phyloP scores from a whole-genome alignment of 1,139 yeast species.

The Protomyces inundatus region DNA sequence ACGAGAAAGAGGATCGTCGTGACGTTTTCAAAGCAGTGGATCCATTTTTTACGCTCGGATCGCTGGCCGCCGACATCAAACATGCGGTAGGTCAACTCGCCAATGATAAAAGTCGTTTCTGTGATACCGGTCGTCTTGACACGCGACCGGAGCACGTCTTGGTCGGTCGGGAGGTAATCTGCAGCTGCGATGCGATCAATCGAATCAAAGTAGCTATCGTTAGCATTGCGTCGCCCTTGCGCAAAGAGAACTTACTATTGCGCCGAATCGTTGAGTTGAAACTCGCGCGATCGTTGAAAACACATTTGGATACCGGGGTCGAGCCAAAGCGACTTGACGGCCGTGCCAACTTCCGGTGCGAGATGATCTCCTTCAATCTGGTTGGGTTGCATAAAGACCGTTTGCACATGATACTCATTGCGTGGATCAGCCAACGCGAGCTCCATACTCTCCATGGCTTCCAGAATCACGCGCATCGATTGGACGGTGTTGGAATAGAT shows the following conservation, averaged over 20 bases:
- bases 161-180: conserved; percentile 65
- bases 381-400: conserved; percentile 30
- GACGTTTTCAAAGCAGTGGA: conserved; percentile 88
- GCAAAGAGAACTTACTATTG: conserved; percentile 43
- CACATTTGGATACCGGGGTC: conserved; percentile 56
- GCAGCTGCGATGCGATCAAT: conserved; percentile 46
- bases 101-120: conserved; percentile 74
- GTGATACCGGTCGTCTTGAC: conserved; percentile 95
- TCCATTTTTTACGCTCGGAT: conserved; percentile 91
- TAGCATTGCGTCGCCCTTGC: not conserved
- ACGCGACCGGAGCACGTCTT: conserved; percentile 81
- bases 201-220: conserved; percentile 30
- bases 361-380: conserved; percentile 32
- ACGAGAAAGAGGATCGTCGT: conserved; percentile 86
- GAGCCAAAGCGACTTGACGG: conserved; percentile 46
- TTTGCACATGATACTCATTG: conserved; percentile 28
- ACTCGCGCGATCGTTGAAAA: conserved; percentile 63
- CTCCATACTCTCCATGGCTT: conserved; percentile 36
- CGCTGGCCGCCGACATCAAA: conserved; percentile 98
- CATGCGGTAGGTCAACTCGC: conserved; percentile 49
- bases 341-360: conserved; percentile 33
- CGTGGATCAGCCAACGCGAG: conserved; percentile 29
- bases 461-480: conserved; percentile 74
- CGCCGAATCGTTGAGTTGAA: conserved; percentile 84
- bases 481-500: conserved; percentile 92